These are phyloP conservation scores for Fomitopsis palustris DNA, from an alignment of 1,284 basidiomycete genomes.

Conservation along the genomic window DNA sequence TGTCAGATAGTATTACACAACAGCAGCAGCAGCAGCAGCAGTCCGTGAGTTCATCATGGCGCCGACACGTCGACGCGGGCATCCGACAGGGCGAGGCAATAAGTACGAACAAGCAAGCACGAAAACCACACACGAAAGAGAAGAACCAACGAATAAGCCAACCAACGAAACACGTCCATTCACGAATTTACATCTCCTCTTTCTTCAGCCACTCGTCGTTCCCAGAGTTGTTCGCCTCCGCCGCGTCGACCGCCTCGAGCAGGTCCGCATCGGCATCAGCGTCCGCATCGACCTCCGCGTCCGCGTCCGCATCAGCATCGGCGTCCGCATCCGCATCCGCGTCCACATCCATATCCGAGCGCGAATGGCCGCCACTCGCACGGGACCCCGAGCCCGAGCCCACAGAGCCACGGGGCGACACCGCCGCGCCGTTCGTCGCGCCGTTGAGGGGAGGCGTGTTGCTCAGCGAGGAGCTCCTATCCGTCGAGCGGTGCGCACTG, in stretches of 20 bases:
- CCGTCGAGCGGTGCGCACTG: conserved; percentile 11
- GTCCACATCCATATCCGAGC: conserved; percentile 21
- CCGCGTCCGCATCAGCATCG: conserved; percentile 19
- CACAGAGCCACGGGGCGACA: background rate
- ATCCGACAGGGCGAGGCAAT: background rate
- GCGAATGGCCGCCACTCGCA: conserved; percentile 14
- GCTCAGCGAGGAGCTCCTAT: conserved; percentile 16
- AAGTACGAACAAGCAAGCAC: too few relatives aligned
- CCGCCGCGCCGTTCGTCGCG: conserved; percentile 1
- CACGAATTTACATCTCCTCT: conserved; percentile 24
- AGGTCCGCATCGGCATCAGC: conserved; percentile 33
- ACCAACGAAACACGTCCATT: background rate
- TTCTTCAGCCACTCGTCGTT: conserved; percentile 29
- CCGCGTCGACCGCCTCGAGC: conserved; percentile 34
- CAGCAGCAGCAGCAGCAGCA: background rate
- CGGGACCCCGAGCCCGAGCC: conserved; percentile 11
- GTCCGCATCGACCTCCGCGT: conserved; percentile 26
- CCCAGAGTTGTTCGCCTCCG: conserved; percentile 28
- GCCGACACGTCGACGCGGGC: background rate
- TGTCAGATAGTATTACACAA: background rate
- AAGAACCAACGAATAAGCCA: background rate
- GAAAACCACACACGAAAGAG: background rate
- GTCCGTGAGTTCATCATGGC: background rate
- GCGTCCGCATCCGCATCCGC: conserved; percentile 25
- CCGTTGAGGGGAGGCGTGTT: conserved; percentile 12